Evolutionary conservation across 805 yeast species (phyloP), one percentile per base, ranked within the genome.

Genomic region (Jamesozyma gamospora): DNA sequence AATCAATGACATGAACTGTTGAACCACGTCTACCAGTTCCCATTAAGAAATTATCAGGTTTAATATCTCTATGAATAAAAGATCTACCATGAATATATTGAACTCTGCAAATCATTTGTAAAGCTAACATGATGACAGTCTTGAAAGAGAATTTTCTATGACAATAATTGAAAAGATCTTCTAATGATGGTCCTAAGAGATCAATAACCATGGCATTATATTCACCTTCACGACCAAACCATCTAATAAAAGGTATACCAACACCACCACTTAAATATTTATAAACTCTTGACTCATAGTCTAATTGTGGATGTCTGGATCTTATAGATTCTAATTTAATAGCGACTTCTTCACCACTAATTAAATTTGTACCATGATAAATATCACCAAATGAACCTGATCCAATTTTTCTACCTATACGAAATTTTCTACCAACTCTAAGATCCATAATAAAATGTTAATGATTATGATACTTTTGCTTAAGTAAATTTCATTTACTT

Each of bases 381-480:
- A 90, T 92, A 60, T 92, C 98, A 44, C 98, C 98, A 62, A 90
- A 90, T 10, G 96, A 88, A 15, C 98, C 98, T 32, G 92, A 79
- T 15, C 98, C 98, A 54, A 90, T 90, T 64, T 88, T 88, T 45
- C 96, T 80, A 30, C 96, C 95, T 55, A 88, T 81, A 41, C 95
- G 76, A 65, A 79, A 88, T 65, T 88, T 90, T 68, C 92, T 84
- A 37, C 97, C 97, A 30, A 90, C 90, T 60, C 94, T 74, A 57
- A 83, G 71, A 63, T 84, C 95, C 76, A 71, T 71, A n/a, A n/a
- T n/a, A n/a, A n/a, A n/a, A n/a, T n/a, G n/a, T n/a, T n/a, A n/a
- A n/a, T n/a, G n/a, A n/a, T n/a, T n/a, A n/a, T n/a, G n/a, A n/a
- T n/a, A n/a, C n/a, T n/a, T n/a, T n/a, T n/a, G n/a, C n/a, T n/a